Conservation (phyloP, 108 stramenopile species). For the Fragilaria radians region DNA sequence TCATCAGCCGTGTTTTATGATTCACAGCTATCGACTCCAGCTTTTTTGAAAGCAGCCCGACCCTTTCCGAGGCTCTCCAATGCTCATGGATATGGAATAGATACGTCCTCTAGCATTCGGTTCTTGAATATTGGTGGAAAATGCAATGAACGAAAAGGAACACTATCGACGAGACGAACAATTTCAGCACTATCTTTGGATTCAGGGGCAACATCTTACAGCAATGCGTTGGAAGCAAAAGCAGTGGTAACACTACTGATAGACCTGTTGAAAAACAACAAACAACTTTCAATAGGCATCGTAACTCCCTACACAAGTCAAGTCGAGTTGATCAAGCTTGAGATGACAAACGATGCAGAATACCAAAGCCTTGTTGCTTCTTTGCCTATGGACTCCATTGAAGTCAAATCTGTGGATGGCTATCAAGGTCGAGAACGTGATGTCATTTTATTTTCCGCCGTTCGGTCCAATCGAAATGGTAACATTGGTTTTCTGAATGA, state of each 20-base stretch:
- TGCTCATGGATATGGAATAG: constrained; percentile 26
- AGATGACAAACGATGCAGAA: constrained; percentile 49
- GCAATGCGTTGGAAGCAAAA: constrained; percentile 63
- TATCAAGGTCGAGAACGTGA: constrained; percentile 94
- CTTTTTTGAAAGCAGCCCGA: constrained; percentile 33
- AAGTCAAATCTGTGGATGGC: constrained; percentile 91
- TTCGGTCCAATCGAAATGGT: constrained; percentile 86
- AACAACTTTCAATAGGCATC: constrained; percentile 77
- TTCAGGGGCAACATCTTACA: constrained; percentile 28
- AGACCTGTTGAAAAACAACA: too few species aligned
- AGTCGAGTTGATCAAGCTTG: constrained; percentile 74
- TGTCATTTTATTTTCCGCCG: constrained; percentile 87
- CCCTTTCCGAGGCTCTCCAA: constrained; percentile 44
- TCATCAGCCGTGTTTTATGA: constrained; percentile 83
- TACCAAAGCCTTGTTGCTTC: constrained; percentile 28
- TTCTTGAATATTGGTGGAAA: constrained; percentile 65
- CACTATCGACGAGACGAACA: constrained; percentile 24
- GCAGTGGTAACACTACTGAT: constrained; percentile 43
- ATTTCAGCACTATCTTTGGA: too few species aligned
- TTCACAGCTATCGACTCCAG: constrained; percentile 58
- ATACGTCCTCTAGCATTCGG: constrained; percentile 31
- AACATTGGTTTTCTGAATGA: constrained; percentile 93
- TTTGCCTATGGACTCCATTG: constrained; percentile 39
- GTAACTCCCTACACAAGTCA: constrained; percentile 96
- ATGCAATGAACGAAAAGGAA: constrained; percentile 60